Evolutionary conservation across 345 rosid genomes (phyloP).

Genomic region (Eucalyptus decipiens): DNA sequence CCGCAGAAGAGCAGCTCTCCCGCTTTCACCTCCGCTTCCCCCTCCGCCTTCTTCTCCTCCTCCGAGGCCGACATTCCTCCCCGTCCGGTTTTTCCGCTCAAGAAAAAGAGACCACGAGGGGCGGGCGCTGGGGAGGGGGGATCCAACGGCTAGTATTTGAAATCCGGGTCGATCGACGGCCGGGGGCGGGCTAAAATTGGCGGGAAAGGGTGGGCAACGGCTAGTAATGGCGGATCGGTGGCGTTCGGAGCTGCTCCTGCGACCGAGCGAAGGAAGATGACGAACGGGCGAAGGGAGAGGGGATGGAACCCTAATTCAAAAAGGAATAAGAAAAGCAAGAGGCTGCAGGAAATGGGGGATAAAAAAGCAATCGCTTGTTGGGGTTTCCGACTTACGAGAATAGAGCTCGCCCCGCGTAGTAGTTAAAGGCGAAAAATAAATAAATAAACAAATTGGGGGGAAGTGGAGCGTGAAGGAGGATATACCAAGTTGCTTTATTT

Average conservation of each 20-base stretch:
- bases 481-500: not conserved
- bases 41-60: slow-evolving; percentile 12
- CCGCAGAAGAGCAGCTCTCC: slow-evolving; percentile 97
- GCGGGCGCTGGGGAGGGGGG: not conserved
- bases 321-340: not conserved
- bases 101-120: not conserved
- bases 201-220: slow-evolving; percentile 54
- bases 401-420: not conserved
- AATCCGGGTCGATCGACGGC: not conserved
- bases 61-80: slow-evolving; percentile 37
- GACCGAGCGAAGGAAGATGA: not conserved
- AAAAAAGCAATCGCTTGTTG: not conserved
- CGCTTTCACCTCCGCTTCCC: slow-evolving; percentile 41
- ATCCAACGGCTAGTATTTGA: slow-evolving; percentile 43
- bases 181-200: slow-evolving; percentile 23
- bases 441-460: not conserved
- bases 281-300: not conserved
- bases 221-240: slow-evolving; percentile 25
- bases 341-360: not conserved
- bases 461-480: not conserved
- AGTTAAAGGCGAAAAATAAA: not conserved
- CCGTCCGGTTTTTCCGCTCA: not conserved
- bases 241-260: not conserved
- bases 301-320: slow-evolving; percentile 45
- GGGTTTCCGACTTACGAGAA: not conserved